These are phyloP conservation scores for Candida vaughaniae DNA, from an alignment of 805 yeast species.

Conservation along the genomic window DNA sequence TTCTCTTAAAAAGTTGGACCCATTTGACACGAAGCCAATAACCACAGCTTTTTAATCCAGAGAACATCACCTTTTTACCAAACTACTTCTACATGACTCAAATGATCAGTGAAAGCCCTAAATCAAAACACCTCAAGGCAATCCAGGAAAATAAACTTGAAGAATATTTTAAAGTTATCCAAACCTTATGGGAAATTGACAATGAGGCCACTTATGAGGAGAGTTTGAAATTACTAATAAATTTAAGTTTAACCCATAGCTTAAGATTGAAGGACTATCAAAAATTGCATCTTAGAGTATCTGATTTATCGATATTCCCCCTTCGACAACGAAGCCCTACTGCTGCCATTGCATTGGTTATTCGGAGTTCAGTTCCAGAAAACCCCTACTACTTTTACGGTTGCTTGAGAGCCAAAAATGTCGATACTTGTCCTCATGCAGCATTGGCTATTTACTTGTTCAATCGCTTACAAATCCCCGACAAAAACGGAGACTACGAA, in stretches of 20 bases:
- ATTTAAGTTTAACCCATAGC: conserved; percentile 23
- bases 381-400: conserved; percentile 15
- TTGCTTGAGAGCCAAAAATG: conserved; percentile 21
- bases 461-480: conserved; percentile 27
- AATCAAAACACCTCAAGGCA: not conserved
- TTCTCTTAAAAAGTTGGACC: no score
- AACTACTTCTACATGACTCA: no score
- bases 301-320: conserved; percentile 18
- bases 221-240: conserved; percentile 10
- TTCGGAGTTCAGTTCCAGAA: conserved; percentile 3
- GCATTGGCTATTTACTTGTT: conserved; percentile 28
- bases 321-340: conserved; percentile 3
- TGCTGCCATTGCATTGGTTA: conserved; percentile 9
- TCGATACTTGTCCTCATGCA: conserved; percentile 28
- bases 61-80: no score
- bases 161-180: conserved; percentile 17
- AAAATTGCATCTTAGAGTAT: conserved; percentile 23
- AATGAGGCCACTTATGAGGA: conserved; percentile 2
- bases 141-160: conserved; percentile 4
- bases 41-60: no score
- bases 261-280: conserved; percentile 21
- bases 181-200: conserved; percentile 18
- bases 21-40: no score
- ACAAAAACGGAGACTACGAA: conserved; percentile 21
- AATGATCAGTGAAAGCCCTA: not conserved